Base-by-base conservation (phyloP, 2,329 filamentous ascomycete species). In the Cladosporium sp. region DNA sequence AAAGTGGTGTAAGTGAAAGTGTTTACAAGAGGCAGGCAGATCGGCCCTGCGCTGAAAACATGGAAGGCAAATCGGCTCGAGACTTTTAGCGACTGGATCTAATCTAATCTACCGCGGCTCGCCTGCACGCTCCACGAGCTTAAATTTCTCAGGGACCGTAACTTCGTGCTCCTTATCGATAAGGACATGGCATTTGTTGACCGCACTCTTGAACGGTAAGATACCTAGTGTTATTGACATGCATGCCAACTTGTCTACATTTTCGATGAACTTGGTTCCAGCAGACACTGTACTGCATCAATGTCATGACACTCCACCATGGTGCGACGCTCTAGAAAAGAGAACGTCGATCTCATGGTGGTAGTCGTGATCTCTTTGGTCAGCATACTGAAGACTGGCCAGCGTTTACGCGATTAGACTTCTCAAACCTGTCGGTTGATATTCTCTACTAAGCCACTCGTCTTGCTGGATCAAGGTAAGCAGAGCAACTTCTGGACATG, bases 41-140 rank as follows among this genome's bases (percentile, higher is more conserved):
- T 56, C 49, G 25, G 58, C 58, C 43, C 21, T 25, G 28, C 43
- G 46, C 58, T 61, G 58, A 61, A 61, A 61, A 61, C 49, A 46
- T 21, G 3, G 4, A n/a, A 46, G 58, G 58, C 43, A 61, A 61
- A 49, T 28, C 57, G 34, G 57, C 30, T 51, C 58, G 39, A 49
- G 58, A 61, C 58, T 61, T 61, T 61, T 61, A 51, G 58, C n/a
- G n/a, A n/a, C n/a, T n/a, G n/a, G n/a, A 46, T 46, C 39, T 46
- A 46, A 23, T 57, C 54, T 57, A 57, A 57, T 57, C 54, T 57
- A n/a, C 26, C 25, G 26, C 54, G 39, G 43, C 49, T 30, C 51
- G 51, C 18, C 7, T 32, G 58, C 58, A 61, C 58, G 28, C 14
- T 49, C 28, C 58, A 61, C 46, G n/a, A 61, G 43, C 5, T n/a